These are phyloP conservation scores for Solanum aculeatissimum DNA, from an alignment of 305 asterid species.

Conservation along the genomic window DNA sequence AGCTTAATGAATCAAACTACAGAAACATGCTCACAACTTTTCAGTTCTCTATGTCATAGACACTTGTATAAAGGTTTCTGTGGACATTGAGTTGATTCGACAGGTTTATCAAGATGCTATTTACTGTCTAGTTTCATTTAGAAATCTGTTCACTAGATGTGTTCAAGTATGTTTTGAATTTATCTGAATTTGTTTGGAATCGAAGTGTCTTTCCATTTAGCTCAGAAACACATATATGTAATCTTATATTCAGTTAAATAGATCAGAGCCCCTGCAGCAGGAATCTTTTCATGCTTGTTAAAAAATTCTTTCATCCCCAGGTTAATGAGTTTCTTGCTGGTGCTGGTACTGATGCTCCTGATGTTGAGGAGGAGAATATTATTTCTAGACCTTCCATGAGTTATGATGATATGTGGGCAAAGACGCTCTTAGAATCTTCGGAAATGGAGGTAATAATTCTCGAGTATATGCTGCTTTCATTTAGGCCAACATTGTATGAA, in stretches of 20 bases:
- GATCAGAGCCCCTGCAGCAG: neutral
- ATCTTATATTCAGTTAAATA: neutral
- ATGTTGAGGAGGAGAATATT: slow-evolving; percentile 92
- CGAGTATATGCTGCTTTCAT: neutral
- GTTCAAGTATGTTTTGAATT: neutral
- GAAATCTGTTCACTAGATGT: neutral
- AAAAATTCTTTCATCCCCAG: slow-evolving; percentile 21
- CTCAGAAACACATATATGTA: neutral
- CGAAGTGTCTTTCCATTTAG: neutral
- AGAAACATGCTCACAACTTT: neutral
- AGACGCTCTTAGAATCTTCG: slow-evolving; percentile 84
- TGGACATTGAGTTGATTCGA: neutral
- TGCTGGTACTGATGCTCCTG: slow-evolving; percentile 99
- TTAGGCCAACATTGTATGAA: neutral
- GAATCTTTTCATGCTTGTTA: neutral
- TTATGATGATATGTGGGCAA: slow-evolving; percentile 99
- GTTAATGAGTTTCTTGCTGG: slow-evolving; percentile 98
- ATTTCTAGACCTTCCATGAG: slow-evolving; percentile 90
- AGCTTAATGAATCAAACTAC: neutral
- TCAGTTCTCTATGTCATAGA: neutral
- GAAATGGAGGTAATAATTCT: slow-evolving; percentile 62
- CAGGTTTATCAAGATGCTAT: neutral
- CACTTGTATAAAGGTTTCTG: neutral
- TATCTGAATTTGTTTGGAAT: neutral
- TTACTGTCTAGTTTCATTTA: neutral